These are phyloP conservation scores for Erodium moschatum DNA, from an alignment of 441 rosid species.

Conservation along the genomic window DNA sequence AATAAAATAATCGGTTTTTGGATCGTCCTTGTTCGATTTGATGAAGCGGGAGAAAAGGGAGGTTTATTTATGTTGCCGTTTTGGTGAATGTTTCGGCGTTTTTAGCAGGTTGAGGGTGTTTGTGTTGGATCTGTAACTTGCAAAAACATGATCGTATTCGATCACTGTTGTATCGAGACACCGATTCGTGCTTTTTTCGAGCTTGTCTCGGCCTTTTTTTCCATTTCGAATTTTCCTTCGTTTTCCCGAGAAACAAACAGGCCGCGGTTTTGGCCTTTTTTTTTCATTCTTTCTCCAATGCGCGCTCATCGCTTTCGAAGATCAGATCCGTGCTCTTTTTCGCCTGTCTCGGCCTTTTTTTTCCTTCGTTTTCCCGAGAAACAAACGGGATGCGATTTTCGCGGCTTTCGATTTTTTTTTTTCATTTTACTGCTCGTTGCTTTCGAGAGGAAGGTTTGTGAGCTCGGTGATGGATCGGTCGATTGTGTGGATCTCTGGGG, in stretches of 20 bases:
- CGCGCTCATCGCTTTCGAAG: too few relatives aligned
- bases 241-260: constrained; percentile 8
- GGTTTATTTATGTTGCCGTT: constrained; percentile 36
- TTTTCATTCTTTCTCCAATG: too few relatives aligned
- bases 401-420: background rate
- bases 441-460: background rate
- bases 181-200: background rate
- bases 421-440: background rate
- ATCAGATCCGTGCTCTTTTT: too few relatives aligned
- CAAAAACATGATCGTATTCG: too few relatives aligned
- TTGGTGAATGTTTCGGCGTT: constrained; percentile 69
- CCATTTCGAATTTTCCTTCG: background rate
- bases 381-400: background rate
- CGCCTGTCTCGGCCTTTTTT: background rate
- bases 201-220: too few relatives aligned
- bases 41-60: too few relatives aligned
- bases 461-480: background rate
- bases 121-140: constrained; percentile 9
- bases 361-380: background rate
- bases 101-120: constrained; percentile 42
- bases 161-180: constrained; percentile 12
- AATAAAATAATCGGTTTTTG: too few relatives aligned
- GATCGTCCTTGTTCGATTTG: too few relatives aligned
- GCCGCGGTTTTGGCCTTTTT: background rate
- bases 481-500: background rate